Conservation (phyloP, 129 eudicot species). For the carrot (Daucus carota) region DH1_v3.0 NC_030384.2:47456001-47456500, state of each 20-base stretch:
- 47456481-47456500: slow-evolving; percentile 8
- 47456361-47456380: slow-evolving; percentile 63
- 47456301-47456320: slow-evolving; percentile 43
- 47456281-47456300: slow-evolving; percentile 73
- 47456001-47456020: slow-evolving; percentile 59
- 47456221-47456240: slow-evolving; percentile 46
- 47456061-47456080: slow-evolving; percentile 25
- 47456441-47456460: slow-evolving; percentile 70
- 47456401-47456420: slow-evolving; percentile 84
- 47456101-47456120: slow-evolving; percentile 65
- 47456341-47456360: slow-evolving; percentile 52
- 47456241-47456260: slow-evolving; percentile 46
- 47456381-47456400: slow-evolving; percentile 95
- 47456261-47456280: slow-evolving; percentile 81
- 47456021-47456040: slow-evolving; percentile 56
- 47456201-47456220: slow-evolving; percentile 63
- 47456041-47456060: slow-evolving; percentile 64
- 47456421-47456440: slow-evolving; percentile 88
- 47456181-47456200: slow-evolving; percentile 59
- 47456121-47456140: slow-evolving; percentile 45
- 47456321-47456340: slow-evolving; percentile 44
- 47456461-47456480: slow-evolving; percentile 16
- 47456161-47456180: slow-evolving; percentile 44
- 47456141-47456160: slow-evolving; percentile 51
- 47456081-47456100: slow-evolving; percentile 50